phyloP scores from a whole-genome alignment of 345 rosid species.

The Hypericum androsaemum region DNA sequence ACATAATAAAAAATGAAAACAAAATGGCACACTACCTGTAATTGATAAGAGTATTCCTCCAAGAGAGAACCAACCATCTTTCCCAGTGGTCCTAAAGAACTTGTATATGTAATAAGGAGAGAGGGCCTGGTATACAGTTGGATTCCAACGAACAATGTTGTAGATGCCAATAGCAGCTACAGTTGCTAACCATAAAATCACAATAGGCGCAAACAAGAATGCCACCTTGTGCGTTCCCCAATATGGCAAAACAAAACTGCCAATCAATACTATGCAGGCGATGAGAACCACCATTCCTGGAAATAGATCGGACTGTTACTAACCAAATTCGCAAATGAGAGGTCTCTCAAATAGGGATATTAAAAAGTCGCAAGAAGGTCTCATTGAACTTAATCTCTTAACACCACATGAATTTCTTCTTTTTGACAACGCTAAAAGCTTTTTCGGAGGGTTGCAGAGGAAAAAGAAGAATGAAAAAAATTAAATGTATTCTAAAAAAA shows the following conservation, averaged over 20 bases:
- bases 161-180: constrained; percentile 58
- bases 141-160: constrained; percentile 79
- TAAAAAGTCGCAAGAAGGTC: not conserved
- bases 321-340: constrained; percentile 9
- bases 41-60: constrained; percentile 73
- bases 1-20: constrained; percentile 4
- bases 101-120: constrained; percentile 66
- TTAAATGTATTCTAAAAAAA: no score
- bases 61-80: constrained; percentile 80
- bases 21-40: constrained; percentile 43
- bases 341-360: not conserved
- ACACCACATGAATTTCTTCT: not conserved
- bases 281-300: constrained; percentile 65
- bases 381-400: not conserved
- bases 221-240: constrained; percentile 66
- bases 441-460: not conserved
- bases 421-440: not conserved
- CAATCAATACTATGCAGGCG: constrained; percentile 57
- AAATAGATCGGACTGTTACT: constrained; percentile 15
- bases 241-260: constrained; percentile 88
- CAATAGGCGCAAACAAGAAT: constrained; percentile 65
- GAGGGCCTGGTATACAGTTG: constrained; percentile 57
- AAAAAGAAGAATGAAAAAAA: no score
- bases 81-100: constrained; percentile 61
- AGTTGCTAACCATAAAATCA: constrained; percentile 64